phyloP scores from a whole-genome alignment of 2,329 filamentous ascomycete species.

The Pseudogymnoascus sp. region DNA sequence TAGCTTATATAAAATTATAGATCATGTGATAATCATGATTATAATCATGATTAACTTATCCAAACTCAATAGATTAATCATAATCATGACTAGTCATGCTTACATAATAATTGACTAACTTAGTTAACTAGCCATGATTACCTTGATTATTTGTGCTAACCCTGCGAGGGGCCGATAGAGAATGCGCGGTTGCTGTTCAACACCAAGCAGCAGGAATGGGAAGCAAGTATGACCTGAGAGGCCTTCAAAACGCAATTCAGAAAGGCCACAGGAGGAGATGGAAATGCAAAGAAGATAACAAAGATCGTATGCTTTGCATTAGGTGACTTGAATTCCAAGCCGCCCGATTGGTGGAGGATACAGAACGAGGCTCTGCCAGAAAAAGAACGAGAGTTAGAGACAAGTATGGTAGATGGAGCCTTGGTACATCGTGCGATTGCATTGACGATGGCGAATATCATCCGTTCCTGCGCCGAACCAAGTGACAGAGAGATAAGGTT shows the following conservation, averaged over 20 bases:
- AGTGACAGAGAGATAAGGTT: conserved; percentile 12
- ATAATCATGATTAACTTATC: no score
- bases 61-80: no score
- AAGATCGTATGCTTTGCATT: conserved; percentile 25
- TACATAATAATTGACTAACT: no score
- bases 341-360: conserved; percentile 18
- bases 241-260: conserved; percentile 18
- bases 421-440: conserved; percentile 21
- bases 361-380: conserved; percentile 14
- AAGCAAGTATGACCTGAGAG: conserved; percentile 18
- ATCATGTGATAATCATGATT: no score
- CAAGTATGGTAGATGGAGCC: conserved; percentile 11
- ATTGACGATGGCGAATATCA: conserved; percentile 19
- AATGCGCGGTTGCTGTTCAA: conserved; percentile 17
- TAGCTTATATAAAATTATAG: no score
- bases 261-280: conserved; percentile 12
- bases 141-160: no score
- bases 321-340: conserved; percentile 20
- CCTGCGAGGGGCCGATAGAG: conserved; percentile 13
- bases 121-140: no score
- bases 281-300: conserved; percentile 16
- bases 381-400: conserved; percentile 15
- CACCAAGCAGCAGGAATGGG: conserved; percentile 15
- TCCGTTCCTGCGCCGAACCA: conserved; percentile 10
- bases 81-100: no score